phyloP scores from a whole-genome alignment of 805 yeast species.

The Pichia heedii region DNA sequence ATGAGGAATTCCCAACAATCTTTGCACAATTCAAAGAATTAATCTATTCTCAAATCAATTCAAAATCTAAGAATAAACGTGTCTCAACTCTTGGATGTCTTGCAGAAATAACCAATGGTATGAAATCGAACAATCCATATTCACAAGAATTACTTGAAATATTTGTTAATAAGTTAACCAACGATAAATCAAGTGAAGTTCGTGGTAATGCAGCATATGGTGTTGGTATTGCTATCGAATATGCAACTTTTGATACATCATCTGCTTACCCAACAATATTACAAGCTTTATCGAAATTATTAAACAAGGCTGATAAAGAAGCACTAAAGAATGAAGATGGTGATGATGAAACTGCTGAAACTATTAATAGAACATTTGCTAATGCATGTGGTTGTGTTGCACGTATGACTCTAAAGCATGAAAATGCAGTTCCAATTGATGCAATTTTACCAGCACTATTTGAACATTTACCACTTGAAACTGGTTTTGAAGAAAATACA shows the following conservation, averaged over 20 bases:
- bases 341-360: conserved; percentile 72
- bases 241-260: conserved; percentile 45
- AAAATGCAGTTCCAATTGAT: conserved; percentile 63
- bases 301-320: conserved; percentile 73
- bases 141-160: conserved; percentile 61
- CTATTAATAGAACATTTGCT: conserved; percentile 75
- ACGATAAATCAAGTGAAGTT: conserved; percentile 76
- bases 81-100: conserved; percentile 79
- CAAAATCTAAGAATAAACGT: conserved; percentile 66
- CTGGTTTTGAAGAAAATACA: conserved; percentile 86
- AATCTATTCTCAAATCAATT: conserved; percentile 46
- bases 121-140: conserved; percentile 59
- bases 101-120: conserved; percentile 78
- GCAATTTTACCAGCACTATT: conserved; percentile 69
- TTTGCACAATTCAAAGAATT: conserved; percentile 65
- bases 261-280: conserved; percentile 61
- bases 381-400: conserved; percentile 98
- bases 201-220: conserved; percentile 96
- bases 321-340: conserved; percentile 48
- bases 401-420: conserved; percentile 72
- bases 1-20: conserved; percentile 61
- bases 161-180: conserved; percentile 59
- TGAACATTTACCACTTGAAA: conserved; percentile 72
- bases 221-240: conserved; percentile 65
- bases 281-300: conserved; percentile 55